phyloP scores from a whole-genome alignment of 1,284 basidiomycete genomes.

The Moesziomyces globuligerus region DNA sequence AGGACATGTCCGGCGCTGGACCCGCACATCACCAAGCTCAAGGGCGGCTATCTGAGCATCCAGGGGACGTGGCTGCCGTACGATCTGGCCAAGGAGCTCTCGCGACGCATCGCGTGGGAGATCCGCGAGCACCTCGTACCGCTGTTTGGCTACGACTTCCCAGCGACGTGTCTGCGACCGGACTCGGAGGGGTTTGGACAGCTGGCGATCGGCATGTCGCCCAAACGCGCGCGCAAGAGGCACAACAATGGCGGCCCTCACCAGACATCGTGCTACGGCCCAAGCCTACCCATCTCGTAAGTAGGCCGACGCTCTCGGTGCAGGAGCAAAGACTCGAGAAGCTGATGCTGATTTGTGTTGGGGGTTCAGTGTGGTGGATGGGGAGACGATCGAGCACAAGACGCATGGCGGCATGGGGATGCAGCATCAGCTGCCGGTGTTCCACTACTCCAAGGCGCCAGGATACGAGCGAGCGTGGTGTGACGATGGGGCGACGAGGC shows the following conservation, averaged over 20 bases:
- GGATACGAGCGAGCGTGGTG: constrained; percentile 10
- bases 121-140: constrained; percentile 50
- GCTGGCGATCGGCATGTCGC: constrained; percentile 39
- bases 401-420: not conserved
- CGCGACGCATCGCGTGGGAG: constrained; percentile 48
- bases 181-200: constrained; percentile 51
- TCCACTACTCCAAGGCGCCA: constrained; percentile 26
- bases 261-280: constrained; percentile 48
- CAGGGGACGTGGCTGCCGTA: constrained; percentile 54
- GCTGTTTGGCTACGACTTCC: constrained; percentile 50
- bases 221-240: constrained; percentile 39
- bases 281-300: constrained; percentile 37
- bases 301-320: not conserved
- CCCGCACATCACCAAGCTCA: constrained; percentile 48
- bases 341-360: not conserved
- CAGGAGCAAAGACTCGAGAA: not conserved
- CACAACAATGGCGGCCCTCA: constrained; percentile 42
- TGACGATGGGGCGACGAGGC: constrained; percentile 13
- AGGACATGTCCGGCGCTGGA: constrained; percentile 38
- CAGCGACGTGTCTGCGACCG: constrained; percentile 38
- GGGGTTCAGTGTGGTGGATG: constrained; percentile 16
- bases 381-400: constrained; percentile 26
- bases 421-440: constrained; percentile 7
- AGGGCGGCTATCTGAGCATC: constrained; percentile 55
- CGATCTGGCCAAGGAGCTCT: constrained; percentile 46